Conservation (phyloP, 306 rosid genomes). For the Citrullus colocynthis region DNA sequence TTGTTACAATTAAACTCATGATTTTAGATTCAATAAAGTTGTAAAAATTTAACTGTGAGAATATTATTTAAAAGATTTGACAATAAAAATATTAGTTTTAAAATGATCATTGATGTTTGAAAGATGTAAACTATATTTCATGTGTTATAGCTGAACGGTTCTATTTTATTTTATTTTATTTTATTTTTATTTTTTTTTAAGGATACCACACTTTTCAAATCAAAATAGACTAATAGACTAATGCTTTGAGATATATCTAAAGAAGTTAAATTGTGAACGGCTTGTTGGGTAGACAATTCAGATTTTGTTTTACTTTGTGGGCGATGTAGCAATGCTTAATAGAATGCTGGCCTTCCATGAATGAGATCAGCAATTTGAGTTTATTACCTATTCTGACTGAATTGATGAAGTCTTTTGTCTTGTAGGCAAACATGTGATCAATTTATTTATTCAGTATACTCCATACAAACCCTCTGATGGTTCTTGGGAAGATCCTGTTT, state of each 20-base stretch:
- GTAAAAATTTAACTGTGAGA: not conserved
- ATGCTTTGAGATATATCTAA: too few species aligned
- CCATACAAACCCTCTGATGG: conserved; percentile 78
- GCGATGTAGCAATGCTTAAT: not conserved
- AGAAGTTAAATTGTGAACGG: too few species aligned
- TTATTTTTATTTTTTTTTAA: too few species aligned
- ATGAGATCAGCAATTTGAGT: not conserved
- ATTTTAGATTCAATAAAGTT: too few species aligned
- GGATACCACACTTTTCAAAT: too few species aligned
- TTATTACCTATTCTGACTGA: not conserved
- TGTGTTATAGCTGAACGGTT: too few species aligned
- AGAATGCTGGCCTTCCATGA: not conserved
- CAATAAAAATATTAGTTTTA: too few species aligned
- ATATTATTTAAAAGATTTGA: too few species aligned
- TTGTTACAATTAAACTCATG: not conserved
- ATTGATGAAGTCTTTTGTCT: not conserved
- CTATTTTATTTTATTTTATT: too few species aligned
- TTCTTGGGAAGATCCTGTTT: conserved; percentile 64
- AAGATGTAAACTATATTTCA: not conserved
- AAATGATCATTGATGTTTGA: not conserved
- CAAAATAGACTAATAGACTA: too few species aligned
- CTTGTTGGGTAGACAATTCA: too few species aligned
- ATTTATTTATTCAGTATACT: conserved; percentile 83
- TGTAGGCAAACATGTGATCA: conserved; percentile 82
- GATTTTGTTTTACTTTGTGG: not conserved